Base-by-base conservation (phyloP, 78 protist genomes). In the Dictyostelium discoideum region DNA sequence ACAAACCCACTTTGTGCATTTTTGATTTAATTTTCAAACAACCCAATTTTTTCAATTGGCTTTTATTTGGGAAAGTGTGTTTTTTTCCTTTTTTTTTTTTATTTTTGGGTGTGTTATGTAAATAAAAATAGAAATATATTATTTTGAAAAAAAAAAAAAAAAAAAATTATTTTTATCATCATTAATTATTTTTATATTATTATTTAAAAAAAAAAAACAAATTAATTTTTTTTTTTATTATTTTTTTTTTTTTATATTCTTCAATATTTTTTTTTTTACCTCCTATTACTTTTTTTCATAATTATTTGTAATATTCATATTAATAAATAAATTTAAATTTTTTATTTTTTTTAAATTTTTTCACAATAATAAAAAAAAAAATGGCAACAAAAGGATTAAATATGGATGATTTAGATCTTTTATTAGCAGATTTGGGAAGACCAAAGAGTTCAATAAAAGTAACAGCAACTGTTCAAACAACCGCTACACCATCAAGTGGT, bases 381-480 rank as follows among this genome's bases (percentile, higher is more conserved):
- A 74, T 72, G 85, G 79, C 39, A 80, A 76, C 69, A 7, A 44
- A 88, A 89, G 90, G 86, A 82, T 92, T 93, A 50, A 16, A 77
- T 78, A 94, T 94, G 97, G 97, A 96, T 87, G 97, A 96, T 86
- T 84, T 96, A 69, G 97, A 96, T 67, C 39, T 69, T 29, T 92
- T 96, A 82, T 74, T 96, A 37, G 93, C 97, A 13, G 97, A 96
- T 73, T 83, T 96, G 29, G 97, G 92, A 42, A 80, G 95, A 84
- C 92, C 93, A 63, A 85, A 93, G 93, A 77, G 69, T 57, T 67
- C 78, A 57, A 18, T 46, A 16, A 85, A 54, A 44, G 42, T 29
- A 22, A 69, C 77, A 11, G 77, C 39, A 26, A 26, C 24, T 24
- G 77, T 69, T 69, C 86, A 77, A 80, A 44, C 48, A n/a, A 16